Conservation (phyloP, 2,329 filamentous ascomycete genomes). For the Dryadomyces sulphureus region DNA sequence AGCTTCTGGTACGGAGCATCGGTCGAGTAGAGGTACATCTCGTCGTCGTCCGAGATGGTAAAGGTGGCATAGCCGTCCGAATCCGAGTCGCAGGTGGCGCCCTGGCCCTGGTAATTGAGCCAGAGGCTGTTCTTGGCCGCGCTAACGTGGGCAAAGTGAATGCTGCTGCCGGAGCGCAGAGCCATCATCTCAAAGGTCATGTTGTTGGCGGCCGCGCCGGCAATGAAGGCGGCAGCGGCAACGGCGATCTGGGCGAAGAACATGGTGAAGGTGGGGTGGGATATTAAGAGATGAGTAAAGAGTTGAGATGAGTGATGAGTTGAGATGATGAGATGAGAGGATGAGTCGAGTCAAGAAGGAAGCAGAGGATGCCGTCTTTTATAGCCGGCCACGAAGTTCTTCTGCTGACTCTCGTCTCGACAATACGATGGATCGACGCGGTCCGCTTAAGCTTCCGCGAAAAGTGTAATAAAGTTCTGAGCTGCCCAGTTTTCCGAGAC, state of each 20-base stretch:
- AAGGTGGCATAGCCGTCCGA: not conserved
- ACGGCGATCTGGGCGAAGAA: not conserved
- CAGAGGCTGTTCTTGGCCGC: not conserved
- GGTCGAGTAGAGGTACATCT: conserved; percentile 1
- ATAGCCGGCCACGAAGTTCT: no score
- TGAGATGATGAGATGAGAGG: no score
- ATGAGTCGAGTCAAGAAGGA: no score
- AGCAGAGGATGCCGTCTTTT: no score
- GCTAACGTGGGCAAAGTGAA: not conserved
- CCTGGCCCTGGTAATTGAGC: not conserved
- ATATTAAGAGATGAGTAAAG: no score
- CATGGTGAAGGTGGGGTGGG: not conserved
- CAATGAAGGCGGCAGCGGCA: not conserved
- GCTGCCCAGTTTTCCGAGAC: no score
- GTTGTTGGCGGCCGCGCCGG: not conserved
- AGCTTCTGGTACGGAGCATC: not conserved
- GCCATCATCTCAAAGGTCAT: not conserved
- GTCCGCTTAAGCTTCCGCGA: no score
- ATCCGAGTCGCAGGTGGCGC: not conserved
- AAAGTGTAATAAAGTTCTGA: no score
- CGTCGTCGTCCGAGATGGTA: not conserved
- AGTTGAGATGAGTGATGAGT: no score
- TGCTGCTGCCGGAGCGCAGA: not conserved
- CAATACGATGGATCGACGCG: no score
- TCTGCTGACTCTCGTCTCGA: no score